Conservation (phyloP, 2,329 filamentous ascomycete genomes). For the Pseudogymnoascus sp. region DNA sequence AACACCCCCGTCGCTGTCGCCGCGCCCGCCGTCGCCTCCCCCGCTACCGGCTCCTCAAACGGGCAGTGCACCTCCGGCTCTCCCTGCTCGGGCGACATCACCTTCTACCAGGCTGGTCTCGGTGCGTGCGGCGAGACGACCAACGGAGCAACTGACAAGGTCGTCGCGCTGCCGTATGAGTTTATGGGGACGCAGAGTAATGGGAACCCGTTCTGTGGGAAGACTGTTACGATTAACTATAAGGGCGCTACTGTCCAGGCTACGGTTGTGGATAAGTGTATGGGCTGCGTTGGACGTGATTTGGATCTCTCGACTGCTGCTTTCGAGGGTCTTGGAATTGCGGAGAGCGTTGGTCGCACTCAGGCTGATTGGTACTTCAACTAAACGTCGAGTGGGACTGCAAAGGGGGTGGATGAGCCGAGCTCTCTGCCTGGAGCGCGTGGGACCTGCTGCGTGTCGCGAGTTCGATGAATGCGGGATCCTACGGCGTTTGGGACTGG, state of each 20-base stretch:
- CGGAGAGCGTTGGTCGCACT: conserved; percentile 36
- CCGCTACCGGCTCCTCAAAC: conserved; percentile 18
- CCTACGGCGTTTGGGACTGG: background rate
- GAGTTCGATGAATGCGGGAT: background rate
- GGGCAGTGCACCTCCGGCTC: conserved; percentile 27
- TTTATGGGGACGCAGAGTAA: conserved; percentile 59
- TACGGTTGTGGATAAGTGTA: conserved; percentile 66
- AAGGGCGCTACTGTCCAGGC: conserved; percentile 51
- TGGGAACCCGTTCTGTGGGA: conserved; percentile 61
- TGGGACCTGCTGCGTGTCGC: background rate
- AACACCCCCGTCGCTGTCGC: conserved; percentile 12
- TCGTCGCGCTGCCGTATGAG: conserved; percentile 58
- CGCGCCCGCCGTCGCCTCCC: conserved; percentile 13
- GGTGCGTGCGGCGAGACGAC: conserved; percentile 61
- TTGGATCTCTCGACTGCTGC: conserved; percentile 54
- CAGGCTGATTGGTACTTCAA: conserved; percentile 40
- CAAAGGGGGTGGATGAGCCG: background rate
- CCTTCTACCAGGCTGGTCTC: conserved; percentile 62
- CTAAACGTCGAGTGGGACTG: conserved; percentile 13
- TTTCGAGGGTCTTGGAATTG: conserved; percentile 44
- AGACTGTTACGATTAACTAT: conserved; percentile 54
- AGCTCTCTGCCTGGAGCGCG: background rate
- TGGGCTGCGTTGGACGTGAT: conserved; percentile 47
- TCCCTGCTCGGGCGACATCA: conserved; percentile 54
- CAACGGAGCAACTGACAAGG: conserved; percentile 44